phyloP scores from a whole-genome alignment of 2,329 filamentous ascomycete genomes.

The Trichoderma pleuroti region DNA sequence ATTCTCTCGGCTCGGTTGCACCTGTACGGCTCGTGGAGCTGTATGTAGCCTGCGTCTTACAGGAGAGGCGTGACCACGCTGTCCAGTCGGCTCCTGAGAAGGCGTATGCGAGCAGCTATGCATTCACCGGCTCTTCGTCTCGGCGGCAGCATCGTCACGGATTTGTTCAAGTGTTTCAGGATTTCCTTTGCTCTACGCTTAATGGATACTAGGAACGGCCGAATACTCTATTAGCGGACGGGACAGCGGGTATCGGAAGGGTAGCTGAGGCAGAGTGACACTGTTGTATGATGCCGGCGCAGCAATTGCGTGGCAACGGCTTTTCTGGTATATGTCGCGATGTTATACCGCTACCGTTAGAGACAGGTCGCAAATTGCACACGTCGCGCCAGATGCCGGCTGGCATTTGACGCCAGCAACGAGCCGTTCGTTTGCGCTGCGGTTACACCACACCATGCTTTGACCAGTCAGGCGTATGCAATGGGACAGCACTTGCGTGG shows the following conservation, averaged over 20 bases:
- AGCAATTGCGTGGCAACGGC: background rate
- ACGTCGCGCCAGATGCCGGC: conserved; percentile 3
- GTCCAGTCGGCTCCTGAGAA: conserved; percentile 24
- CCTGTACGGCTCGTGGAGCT: conserved; percentile 24
- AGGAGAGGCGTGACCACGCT: conserved; percentile 12
- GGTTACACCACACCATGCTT: background rate
- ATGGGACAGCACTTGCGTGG: background rate
- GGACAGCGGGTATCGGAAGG: background rate
- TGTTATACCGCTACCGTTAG: conserved; percentile 16
- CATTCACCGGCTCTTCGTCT: background rate
- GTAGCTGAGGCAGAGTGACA: background rate
- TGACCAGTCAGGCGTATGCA: background rate
- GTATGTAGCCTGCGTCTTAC: conserved; percentile 24
- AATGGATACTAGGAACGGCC: background rate
- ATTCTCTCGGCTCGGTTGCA: conserved; percentile 28
- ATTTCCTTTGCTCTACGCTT: background rate
- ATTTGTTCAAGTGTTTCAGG: background rate
- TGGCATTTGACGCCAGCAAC: conserved; percentile 9
- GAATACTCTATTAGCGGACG: background rate
- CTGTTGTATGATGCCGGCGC: background rate
- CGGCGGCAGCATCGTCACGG: background rate
- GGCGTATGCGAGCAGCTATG: conserved; percentile 19
- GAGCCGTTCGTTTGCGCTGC: conserved; percentile 7
- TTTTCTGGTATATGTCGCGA: conserved; percentile 15
- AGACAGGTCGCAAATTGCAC: conserved; percentile 4